Evolutionary conservation across 441 rosid species (phyloP), one percentile per base, ranked within the genome.

Genomic region (Adansonia rubrostipa): DNA sequence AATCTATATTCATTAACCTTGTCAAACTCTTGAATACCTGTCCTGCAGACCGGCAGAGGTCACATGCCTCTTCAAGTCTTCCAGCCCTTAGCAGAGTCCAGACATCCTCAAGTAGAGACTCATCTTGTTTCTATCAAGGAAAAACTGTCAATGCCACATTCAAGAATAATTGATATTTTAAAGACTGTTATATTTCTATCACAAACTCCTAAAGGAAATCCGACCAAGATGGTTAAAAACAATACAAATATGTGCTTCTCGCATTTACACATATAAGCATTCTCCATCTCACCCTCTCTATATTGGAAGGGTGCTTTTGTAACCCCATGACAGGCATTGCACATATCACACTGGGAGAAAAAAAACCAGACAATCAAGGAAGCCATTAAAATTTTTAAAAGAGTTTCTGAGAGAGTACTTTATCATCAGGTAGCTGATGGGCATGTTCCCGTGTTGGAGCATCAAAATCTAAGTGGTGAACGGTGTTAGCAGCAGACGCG

Each of bases 391-490:
- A 78, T 28, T 44, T 78, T 67, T 57, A 61, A 17, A 64, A 74
- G 44, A 58, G 54, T 54, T 63, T 44, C 15, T 36, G 53, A 77
- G 75, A 82, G 76, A 82, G 79, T 94, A 96, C 99, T 81, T 86
- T 89, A 84, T 96, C 98, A 80, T 94, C 97, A 64, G 91, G 88
- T 67, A 94, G 88, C 81, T 85, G 90, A 78, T 85, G 89, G 68
- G 98, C 91, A 82, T 93, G 91, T 81, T 96, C 97, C 48, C 99
- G 97, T 42, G 99, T 96, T 77, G 99, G 98, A 79, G 99, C 99
- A 89, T 96, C 99, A 88, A 96, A 96, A 88, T 96, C 99, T 89
- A 96, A 89, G 85, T 96, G 98, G 83, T 82, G 92, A 80, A 96
- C 86, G 62, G 87, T 91, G 82, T 92, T 92, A 72, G 84, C 42